Evolutionary conservation across 257 asterid genomes (phyloP).

Genomic region (Ocimum tenuiflorum): DNA sequence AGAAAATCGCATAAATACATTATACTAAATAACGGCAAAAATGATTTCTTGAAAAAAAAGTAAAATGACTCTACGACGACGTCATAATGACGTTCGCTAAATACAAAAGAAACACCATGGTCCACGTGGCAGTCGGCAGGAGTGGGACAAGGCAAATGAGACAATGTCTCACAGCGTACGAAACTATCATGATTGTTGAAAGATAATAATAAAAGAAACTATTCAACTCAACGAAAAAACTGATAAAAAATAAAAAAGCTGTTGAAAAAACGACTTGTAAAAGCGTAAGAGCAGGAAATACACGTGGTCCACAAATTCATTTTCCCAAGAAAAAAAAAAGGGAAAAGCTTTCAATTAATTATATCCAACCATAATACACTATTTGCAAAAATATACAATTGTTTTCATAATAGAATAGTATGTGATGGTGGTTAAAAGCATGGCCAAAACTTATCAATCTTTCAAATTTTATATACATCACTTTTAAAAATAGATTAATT

Average conservation of each 20-base stretch:
- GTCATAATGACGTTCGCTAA: not conserved
- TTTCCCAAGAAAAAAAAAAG: not conserved
- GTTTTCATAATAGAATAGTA: no score
- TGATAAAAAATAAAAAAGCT: no score
- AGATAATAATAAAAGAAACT: not conserved
- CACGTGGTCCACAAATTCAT: conserved; percentile 2
- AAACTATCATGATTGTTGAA: not conserved
- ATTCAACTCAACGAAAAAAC: no score
- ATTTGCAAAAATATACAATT: no score
- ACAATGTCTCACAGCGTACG: conserved; percentile 14
- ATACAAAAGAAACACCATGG: not conserved
- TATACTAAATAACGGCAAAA: no score
- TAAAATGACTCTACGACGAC: not conserved
- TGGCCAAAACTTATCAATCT: no score
- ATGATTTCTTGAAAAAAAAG: no score
- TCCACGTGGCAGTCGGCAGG: conserved; percentile 18
- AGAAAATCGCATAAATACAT: no score
- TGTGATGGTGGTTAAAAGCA: no score
- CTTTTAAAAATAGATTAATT: no score
- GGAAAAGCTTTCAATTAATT: not conserved
- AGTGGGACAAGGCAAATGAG: conserved; percentile 5
- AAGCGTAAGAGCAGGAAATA: not conserved
- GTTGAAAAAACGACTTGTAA: not conserved
- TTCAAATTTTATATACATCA: no score
- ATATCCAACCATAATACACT: not conserved